A percentile compares a stretch with the other conserved stretches of the same genome.
These are phyloP conservation scores for Corrigiola litoralis DNA, from an alignment of 179 eudicot species.

Conservation along the genomic window DNA sequence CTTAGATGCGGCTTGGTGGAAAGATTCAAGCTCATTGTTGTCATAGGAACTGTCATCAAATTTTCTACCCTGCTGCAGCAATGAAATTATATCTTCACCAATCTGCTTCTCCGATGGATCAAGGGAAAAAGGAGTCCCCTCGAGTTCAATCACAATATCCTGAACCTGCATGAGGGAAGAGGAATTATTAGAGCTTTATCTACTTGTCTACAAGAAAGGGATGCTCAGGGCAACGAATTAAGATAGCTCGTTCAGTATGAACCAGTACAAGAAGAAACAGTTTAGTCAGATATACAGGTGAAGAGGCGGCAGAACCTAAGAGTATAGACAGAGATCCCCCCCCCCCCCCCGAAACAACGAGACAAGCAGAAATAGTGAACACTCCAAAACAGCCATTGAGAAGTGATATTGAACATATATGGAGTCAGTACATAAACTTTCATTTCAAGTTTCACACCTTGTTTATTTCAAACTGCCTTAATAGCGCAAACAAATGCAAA, in stretches of 20 bases:
- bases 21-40: conserved; percentile 75
- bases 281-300: neutral
- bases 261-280: neutral
- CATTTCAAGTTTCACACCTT: too few relatives aligned
- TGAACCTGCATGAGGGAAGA: conserved; percentile 41
- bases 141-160: conserved; percentile 62
- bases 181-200: neutral
- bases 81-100: conserved; percentile 76
- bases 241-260: neutral
- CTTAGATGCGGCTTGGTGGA: conserved; percentile 81
- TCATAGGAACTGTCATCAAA: conserved; percentile 61
- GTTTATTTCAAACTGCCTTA: too few relatives aligned
- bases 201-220: neutral
- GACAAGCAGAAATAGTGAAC: neutral
- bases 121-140: conserved; percentile 59
- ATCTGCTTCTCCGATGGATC: conserved; percentile 84
- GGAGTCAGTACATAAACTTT: too few relatives aligned
- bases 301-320: neutral
- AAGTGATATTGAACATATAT: neutral
- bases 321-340: neutral
- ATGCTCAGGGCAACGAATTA: neutral
- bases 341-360: neutral
- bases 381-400: neutral
- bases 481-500: too few relatives aligned
- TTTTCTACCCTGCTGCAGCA: conserved; percentile 87